A percentile compares a stretch with the other conserved stretches of the same genome.
phyloP scores from a whole-genome alignment of 2,329 filamentous ascomycete species.

The Alternaria sp. region DNA sequence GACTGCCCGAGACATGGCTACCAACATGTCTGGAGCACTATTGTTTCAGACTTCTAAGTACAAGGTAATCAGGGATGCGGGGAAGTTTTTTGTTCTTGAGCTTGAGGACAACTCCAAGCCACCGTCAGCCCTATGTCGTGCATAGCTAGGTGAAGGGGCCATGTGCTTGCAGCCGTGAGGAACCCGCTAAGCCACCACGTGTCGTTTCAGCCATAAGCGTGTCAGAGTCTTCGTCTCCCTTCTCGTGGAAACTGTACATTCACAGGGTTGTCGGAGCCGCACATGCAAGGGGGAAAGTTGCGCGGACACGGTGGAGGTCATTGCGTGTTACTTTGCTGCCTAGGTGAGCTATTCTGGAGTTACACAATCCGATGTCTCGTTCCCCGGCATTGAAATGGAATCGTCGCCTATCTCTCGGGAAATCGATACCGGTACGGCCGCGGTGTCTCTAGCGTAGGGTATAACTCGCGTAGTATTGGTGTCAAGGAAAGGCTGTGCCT shows the following conservation, averaged over 20 bases:
- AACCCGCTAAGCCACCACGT: constrained; percentile 17
- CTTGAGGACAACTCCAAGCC: not conserved
- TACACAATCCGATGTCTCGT: not conserved
- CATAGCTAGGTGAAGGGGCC: constrained; percentile 5
- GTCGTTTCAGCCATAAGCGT: constrained; percentile 10
- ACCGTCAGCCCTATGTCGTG: not conserved
- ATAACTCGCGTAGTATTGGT: constrained; percentile 1
- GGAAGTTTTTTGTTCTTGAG: not conserved
- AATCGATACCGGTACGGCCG: not conserved
- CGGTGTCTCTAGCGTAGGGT: not conserved
- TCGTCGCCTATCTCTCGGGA: not conserved
- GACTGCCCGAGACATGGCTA: not conserved
- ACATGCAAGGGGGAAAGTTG: not conserved
- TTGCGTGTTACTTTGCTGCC: not conserved
- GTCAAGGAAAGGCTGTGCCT: not conserved
- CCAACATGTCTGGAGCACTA: not conserved
- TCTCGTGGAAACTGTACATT: not conserved
- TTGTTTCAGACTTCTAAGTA: not conserved
- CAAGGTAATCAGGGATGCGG: not conserved
- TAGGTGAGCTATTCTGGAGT: not conserved
- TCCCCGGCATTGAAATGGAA: not conserved
- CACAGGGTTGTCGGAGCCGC: not conserved
- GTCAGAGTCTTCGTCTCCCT: constrained; percentile 4
- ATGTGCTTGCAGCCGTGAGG: not conserved
- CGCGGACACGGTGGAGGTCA: not conserved